Percentiles rank a stretch among this genome's conserved stretches.
Conservation (phyloP, 2,329 filamentous ascomycete genomes). For the Metarhizium robertsii region DNA sequence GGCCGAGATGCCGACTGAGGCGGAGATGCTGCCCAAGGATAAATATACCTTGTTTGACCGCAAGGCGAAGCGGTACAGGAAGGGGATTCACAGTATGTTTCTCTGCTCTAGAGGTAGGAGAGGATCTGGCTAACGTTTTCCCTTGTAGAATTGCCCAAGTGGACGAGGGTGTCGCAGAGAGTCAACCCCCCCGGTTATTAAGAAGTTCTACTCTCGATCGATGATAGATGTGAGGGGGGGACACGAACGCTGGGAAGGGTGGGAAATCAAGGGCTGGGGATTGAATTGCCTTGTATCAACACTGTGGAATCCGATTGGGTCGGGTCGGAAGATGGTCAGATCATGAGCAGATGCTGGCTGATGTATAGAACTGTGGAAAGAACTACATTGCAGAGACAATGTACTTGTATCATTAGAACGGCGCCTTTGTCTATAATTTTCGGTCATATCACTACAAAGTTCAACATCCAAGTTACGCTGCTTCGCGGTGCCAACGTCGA, state of each 20-base stretch:
- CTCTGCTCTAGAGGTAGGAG: not conserved
- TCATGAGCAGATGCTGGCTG: not conserved
- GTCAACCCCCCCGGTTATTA: conserved; percentile 93
- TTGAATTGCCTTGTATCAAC: conserved; percentile 1
- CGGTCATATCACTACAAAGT: not conserved
- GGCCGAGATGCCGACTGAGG: conserved; percentile 88
- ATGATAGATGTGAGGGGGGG: not conserved
- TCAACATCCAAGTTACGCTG: not conserved
- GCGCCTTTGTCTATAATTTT: not conserved
- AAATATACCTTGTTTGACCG: conserved; percentile 98
- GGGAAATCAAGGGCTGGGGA: not conserved
- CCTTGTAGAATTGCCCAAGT: conserved; percentile 66
- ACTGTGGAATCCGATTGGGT: too few relatives aligned
- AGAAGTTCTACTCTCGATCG: conserved; percentile 8
- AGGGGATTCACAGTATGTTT: conserved; percentile 89
- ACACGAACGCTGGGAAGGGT: not conserved
- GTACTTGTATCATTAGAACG: not conserved
- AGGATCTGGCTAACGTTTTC: not conserved
- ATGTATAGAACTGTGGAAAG: not conserved
- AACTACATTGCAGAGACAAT: not conserved
- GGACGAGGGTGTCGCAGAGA: conserved; percentile 91
- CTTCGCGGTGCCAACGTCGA: not conserved
- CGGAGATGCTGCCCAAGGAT: conserved; percentile 90
- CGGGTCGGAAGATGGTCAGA: too few relatives aligned
- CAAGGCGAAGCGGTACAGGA: conserved; percentile 90